phyloP scores from a whole-genome alignment of 2,329 filamentous ascomycete genomes.

The Colletotrichum acutatum region DNA sequence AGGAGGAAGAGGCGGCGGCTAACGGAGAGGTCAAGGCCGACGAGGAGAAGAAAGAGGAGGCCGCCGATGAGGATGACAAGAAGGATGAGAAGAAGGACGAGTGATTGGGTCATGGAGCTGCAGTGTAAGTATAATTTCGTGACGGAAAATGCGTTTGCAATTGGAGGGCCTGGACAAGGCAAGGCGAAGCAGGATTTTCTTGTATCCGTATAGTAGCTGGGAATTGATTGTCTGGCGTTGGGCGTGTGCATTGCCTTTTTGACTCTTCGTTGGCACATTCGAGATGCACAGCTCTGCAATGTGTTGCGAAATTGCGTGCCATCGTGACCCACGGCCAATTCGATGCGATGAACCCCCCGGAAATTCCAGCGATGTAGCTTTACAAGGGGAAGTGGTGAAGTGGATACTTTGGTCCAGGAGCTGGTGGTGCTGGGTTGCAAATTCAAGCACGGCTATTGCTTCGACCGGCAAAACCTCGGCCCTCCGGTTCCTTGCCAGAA shows the following conservation, averaged over 20 bases:
- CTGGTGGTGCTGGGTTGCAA: constrained; percentile 17
- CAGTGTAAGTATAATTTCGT: constrained; percentile 19
- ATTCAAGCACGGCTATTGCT: constrained; percentile 36
- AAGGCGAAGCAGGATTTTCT: constrained; percentile 10
- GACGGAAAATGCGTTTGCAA: neutral
- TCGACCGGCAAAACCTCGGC: constrained; percentile 32
- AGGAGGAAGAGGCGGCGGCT: constrained; percentile 45
- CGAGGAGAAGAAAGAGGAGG: constrained; percentile 35
- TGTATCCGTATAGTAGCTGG: constrained; percentile 23
- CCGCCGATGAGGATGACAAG: constrained; percentile 34
- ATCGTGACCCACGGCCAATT: neutral
- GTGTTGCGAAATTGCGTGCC: neutral
- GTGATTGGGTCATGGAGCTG: constrained; percentile 24
- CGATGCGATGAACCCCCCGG: neutral
- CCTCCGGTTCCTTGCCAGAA: constrained; percentile 11
- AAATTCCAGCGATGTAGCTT: constrained; percentile 14
- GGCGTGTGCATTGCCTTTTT: neutral
- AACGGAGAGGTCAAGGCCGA: constrained; percentile 42
- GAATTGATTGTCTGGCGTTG: constrained; percentile 32
- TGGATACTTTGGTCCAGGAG: constrained; percentile 17
- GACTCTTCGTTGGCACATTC: neutral
- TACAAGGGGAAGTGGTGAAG: constrained; percentile 16
- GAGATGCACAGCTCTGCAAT: neutral
- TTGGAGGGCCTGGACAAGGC: neutral
- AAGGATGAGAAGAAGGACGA: constrained; percentile 31